These are phyloP conservation scores for Coniochaeta pulveracea DNA, from an alignment of 2,329 filamentous ascomycete species.

Conservation along the genomic window DNA sequence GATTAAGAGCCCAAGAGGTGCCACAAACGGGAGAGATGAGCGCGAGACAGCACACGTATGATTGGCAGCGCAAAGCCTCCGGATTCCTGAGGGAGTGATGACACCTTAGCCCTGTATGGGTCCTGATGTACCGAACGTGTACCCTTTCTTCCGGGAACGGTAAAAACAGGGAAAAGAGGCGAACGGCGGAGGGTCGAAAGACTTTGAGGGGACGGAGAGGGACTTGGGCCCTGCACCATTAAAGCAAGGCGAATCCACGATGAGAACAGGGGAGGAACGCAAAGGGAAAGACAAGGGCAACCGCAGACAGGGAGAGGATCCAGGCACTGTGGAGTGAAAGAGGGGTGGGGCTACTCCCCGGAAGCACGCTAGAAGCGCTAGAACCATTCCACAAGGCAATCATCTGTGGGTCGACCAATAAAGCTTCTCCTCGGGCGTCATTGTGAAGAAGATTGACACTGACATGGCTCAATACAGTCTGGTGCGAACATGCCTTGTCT, in stretches of 20 bases:
- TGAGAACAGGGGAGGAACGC: neutral
- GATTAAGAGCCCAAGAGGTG: no score
- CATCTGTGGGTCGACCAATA: neutral
- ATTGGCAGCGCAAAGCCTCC: no score
- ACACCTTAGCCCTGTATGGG: no score
- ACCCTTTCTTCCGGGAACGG: neutral
- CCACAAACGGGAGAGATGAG: no score
- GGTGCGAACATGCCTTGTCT: no score
- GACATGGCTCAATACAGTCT: neutral
- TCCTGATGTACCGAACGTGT: conserved; percentile 2
- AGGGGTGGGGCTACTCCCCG: neutral
- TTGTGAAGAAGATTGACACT: conserved; percentile 1
- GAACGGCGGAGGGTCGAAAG: no score
- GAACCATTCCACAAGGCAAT: conserved; percentile 1
- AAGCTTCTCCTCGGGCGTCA: neutral
- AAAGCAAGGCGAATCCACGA: conserved; percentile 2
- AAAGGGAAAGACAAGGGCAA: neutral
- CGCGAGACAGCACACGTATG: no score
- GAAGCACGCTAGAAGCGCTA: conserved; percentile 1
- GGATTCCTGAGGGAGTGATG: no score
- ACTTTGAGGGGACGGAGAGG: neutral
- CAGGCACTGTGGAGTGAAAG: neutral
- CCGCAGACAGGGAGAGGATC: neutral
- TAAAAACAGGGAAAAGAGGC: no score
- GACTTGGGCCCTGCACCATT: neutral